phyloP scores from a whole-genome alignment of 352 stramenopile species.

The Pythium brassicae region DNA sequence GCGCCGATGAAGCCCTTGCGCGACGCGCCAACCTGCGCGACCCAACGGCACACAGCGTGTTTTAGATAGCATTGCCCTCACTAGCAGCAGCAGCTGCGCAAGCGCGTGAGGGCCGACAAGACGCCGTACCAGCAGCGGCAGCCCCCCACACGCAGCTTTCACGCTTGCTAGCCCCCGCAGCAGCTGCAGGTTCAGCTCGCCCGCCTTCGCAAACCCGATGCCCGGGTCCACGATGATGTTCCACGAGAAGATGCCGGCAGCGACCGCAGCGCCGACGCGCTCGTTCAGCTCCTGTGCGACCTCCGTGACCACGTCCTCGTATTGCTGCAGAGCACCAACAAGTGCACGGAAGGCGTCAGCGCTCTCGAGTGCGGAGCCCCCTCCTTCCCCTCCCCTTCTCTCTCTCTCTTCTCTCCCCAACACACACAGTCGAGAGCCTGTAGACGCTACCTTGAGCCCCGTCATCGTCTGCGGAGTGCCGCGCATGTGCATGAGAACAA shows the following conservation, averaged over 20 bases:
- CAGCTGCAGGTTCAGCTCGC: conserved; percentile 89
- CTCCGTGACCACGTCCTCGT: conserved; percentile 87
- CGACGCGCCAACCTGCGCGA: conserved; percentile 83
- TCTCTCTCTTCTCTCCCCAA: too few relatives aligned
- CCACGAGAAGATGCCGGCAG: conserved; percentile 89
- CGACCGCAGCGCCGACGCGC: conserved; percentile 70
- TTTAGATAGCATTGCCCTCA: too few relatives aligned
- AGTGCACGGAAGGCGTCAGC: not conserved
- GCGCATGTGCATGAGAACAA: conserved; percentile 97
- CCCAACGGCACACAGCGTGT: not conserved
- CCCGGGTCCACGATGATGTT: conserved; percentile 96
- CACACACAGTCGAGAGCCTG: not conserved
- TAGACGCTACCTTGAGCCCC: conserved; percentile 44
- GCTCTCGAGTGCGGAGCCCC: too few relatives aligned
- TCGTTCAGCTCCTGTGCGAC: conserved; percentile 80
- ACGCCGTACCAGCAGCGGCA: conserved; percentile 47
- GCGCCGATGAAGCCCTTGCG: conserved; percentile 98
- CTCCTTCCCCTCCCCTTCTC: too few relatives aligned
- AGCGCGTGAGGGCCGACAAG: not conserved
- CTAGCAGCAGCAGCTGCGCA: too few relatives aligned
- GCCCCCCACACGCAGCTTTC: conserved; percentile 36
- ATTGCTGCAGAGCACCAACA: conserved; percentile 52
- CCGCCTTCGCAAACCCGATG: conserved; percentile 97
- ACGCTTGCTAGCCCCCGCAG: conserved; percentile 73
- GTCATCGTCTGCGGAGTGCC: conserved; percentile 96